These are phyloP conservation scores for Persicaria tinctoria DNA, from an alignment of 148 eudicot species.

Conservation along the genomic window DNA sequence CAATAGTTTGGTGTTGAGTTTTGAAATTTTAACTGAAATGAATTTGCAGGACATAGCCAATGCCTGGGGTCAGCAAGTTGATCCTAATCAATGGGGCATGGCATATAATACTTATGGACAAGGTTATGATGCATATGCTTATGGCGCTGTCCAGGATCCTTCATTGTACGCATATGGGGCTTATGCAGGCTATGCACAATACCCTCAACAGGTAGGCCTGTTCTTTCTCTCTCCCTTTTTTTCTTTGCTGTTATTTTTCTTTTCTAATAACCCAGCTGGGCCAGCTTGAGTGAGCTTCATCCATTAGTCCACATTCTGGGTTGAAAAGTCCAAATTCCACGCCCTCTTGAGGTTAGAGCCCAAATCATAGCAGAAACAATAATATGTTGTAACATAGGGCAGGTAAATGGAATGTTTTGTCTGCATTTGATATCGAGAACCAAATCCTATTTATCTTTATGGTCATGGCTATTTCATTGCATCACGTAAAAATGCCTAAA, in stretches of 20 bases:
- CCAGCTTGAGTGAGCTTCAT: not conserved
- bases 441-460: not conserved
- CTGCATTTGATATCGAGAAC: not conserved
- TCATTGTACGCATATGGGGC: conserved; percentile 71
- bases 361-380: not conserved
- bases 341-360: not conserved
- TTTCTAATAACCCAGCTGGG: not conserved
- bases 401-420: not conserved
- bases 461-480: too few relatives aligned
- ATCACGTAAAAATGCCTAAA: too few relatives aligned
- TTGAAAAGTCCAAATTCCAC: not conserved
- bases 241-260: not conserved
- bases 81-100: conserved; percentile 70
- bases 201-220: conserved; percentile 69
- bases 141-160: conserved; percentile 71
- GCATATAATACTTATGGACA: conserved; percentile 91
- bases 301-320: not conserved
- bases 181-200: conserved; percentile 74
- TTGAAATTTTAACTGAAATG: not conserved
- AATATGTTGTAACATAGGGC: not conserved
- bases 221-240: not conserved
- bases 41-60: conserved; percentile 42
- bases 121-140: conserved; percentile 88
- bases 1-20: not conserved
- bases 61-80: conserved; percentile 73